phyloP scores from a whole-genome alignment of 129 eudicot genomes.

The Rutidosis leptorrhynchoides region DNA sequence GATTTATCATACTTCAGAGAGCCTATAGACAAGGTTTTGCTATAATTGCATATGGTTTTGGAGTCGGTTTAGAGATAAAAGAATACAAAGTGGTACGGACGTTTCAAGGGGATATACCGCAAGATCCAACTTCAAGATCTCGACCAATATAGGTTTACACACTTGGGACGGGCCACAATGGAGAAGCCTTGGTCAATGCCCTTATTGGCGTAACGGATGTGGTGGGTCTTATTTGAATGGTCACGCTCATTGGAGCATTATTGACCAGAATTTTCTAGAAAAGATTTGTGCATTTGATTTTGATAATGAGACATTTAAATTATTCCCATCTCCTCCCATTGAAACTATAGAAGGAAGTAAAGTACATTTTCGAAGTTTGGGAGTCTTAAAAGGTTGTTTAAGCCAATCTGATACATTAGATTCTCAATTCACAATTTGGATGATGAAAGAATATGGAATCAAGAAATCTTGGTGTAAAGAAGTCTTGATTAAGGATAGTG shows the following conservation, averaged over 20 bases:
- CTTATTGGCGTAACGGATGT: neutral
- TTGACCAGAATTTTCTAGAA: neutral
- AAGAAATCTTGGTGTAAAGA: conserved; percentile 47
- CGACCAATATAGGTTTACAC: conserved; percentile 14
- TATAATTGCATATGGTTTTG: conserved; percentile 23
- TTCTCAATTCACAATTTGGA: conserved; percentile 40
- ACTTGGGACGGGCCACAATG: conserved; percentile 11
- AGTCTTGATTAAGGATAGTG: conserved; percentile 23
- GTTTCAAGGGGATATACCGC: conserved; percentile 5
- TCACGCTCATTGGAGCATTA: neutral
- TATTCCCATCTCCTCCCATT: conserved; percentile 21
- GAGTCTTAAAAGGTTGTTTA: conserved; percentile 36
- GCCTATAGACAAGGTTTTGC: neutral
- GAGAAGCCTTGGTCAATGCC: conserved; percentile 11
- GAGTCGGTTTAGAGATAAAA: neutral
- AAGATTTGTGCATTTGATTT: conserved; percentile 10
- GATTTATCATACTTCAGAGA: conserved; percentile 15
- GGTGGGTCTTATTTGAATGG: conserved; percentile 1
- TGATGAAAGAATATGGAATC: conserved; percentile 50
- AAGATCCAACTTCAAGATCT: neutral
- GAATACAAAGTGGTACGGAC: conserved; percentile 33
- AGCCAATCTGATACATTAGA: conserved; percentile 31
- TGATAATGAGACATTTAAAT: conserved; percentile 25
- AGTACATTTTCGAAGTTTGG: conserved; percentile 21
- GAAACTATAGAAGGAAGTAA: conserved; percentile 13